Conservation (phyloP, 495 filamentous ascomycete species). For the Parachaetomium inaequale region DNA sequence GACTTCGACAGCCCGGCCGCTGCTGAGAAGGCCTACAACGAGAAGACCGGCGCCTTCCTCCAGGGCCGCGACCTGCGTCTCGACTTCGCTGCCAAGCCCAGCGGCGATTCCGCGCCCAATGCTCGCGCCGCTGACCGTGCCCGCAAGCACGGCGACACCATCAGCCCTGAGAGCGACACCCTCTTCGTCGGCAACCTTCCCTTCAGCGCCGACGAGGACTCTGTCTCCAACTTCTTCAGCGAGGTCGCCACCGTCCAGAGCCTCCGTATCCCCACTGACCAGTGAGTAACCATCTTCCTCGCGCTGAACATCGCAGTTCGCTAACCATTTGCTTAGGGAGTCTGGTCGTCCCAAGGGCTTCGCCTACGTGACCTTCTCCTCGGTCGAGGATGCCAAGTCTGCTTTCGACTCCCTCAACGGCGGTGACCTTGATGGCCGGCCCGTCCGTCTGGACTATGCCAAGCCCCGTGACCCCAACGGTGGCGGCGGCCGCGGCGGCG, state of each 20-base stretch:
- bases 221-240: constrained; percentile 70
- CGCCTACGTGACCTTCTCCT: constrained; percentile 83
- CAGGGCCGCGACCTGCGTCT: constrained; percentile 86
- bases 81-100: constrained; percentile 76
- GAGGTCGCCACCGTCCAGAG: constrained; percentile 65
- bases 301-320: background rate
- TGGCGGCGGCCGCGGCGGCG: constrained; percentile 46
- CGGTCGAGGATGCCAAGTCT: constrained; percentile 77
- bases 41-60: constrained; percentile 73
- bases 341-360: constrained; percentile 89
- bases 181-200: constrained; percentile 91
- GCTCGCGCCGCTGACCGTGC: constrained; percentile 67
- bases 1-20: constrained; percentile 71
- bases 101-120: constrained; percentile 48
- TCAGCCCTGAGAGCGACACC: constrained; percentile 75
- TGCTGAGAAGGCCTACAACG: constrained; percentile 72
- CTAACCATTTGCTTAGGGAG: constrained; percentile 55
- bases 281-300: constrained; percentile 40
- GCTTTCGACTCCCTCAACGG: constrained; percentile 76
- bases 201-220: constrained; percentile 77
- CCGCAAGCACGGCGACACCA: constrained; percentile 68
- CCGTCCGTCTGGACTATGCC: constrained; percentile 87
- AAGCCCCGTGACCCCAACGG: constrained; percentile 65
- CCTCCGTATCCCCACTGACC: constrained; percentile 86
- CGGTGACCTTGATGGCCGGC: constrained; percentile 66